Evolutionary conservation across 208 protist species (phyloP).

Genomic region (Wallacemonas sp.): DNA sequence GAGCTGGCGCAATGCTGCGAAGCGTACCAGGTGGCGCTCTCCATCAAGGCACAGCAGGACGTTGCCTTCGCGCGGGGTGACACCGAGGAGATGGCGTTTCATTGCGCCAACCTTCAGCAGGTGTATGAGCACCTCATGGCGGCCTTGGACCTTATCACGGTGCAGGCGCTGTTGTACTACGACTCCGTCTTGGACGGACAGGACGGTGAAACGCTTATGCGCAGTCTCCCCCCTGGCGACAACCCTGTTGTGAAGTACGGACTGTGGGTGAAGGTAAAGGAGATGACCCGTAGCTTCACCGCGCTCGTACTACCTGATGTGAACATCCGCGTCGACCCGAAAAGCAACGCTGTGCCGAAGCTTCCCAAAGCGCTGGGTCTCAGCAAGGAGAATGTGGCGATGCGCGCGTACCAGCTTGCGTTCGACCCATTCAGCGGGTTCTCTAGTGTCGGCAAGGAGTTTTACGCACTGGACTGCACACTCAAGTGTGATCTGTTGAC

Average conservation of each 20-base stretch:
- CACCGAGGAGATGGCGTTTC: slow-evolving; percentile 19
- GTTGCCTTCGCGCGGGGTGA: neutral
- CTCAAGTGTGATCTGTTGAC: slow-evolving; percentile 84
- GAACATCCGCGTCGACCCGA: slow-evolving; percentile 84
- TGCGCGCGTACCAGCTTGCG: slow-evolving; percentile 83
- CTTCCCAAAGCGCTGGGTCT: slow-evolving; percentile 86
- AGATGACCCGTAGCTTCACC: slow-evolving; percentile 83
- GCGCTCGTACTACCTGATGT: slow-evolving; percentile 74
- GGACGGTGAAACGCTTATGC: slow-evolving; percentile 69
- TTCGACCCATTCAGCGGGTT: slow-evolving; percentile 82
- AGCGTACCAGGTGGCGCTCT: slow-evolving; percentile 67
- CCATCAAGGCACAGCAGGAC: slow-evolving; percentile 66
- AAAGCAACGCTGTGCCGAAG: slow-evolving; percentile 59
- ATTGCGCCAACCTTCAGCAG: slow-evolving; percentile 31
- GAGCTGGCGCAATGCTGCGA: slow-evolving; percentile 70
- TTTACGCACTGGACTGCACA: slow-evolving; percentile 85
- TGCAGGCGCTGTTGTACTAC: slow-evolving; percentile 70
- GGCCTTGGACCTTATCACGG: slow-evolving; percentile 79
- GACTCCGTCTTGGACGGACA: slow-evolving; percentile 69
- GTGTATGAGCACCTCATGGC: slow-evolving; percentile 65
- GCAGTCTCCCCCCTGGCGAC: slow-evolving; percentile 23
- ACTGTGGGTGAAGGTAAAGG: slow-evolving; percentile 89
- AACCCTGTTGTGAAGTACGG: slow-evolving; percentile 84
- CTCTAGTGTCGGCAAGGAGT: slow-evolving; percentile 37
- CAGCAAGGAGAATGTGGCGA: slow-evolving; percentile 86